Evolutionary conservation across 495 filamentous ascomycete species (phyloP).

Genomic region (Trichoderma asperelloides): DNA sequence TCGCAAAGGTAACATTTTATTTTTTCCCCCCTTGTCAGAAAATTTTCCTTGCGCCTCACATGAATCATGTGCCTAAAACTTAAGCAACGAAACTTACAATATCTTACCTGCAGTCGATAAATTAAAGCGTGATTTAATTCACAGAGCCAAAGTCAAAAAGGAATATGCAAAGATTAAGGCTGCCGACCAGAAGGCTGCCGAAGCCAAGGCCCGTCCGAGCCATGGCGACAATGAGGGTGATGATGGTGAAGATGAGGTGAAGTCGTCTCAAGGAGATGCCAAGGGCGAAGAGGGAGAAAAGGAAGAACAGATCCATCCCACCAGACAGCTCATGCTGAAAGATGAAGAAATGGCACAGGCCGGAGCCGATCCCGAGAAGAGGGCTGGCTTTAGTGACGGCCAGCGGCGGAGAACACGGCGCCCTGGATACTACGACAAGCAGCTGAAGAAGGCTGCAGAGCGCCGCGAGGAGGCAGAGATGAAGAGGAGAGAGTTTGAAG

Average conservation of each 20-base stretch:
- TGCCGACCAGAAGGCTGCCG: slow-evolving; percentile 31
- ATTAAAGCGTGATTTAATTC: slow-evolving; percentile 83
- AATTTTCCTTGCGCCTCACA: background rate
- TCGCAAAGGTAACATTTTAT: slow-evolving; percentile 60
- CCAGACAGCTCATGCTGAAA: slow-evolving; percentile 52
- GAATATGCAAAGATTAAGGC: slow-evolving; percentile 82
- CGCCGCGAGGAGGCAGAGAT: slow-evolving; percentile 56
- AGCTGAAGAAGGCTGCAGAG: slow-evolving; percentile 60
- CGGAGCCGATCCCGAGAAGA: slow-evolving; percentile 14
- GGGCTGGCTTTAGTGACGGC: slow-evolving; percentile 13
- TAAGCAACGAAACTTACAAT: slow-evolving; percentile 11
- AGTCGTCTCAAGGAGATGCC: background rate
- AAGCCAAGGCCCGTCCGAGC: background rate
- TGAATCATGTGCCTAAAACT: background rate
- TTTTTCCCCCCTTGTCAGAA: slow-evolving; percentile 3
- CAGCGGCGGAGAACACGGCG: slow-evolving; percentile 38
- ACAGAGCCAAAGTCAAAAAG: slow-evolving; percentile 91
- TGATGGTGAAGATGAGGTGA: slow-evolving; percentile 4
- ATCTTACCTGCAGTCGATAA: slow-evolving; percentile 58
- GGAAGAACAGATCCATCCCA: slow-evolving; percentile 49
- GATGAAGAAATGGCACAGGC: slow-evolving; percentile 15
- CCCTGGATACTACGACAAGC: slow-evolving; percentile 65
- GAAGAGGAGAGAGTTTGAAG: slow-evolving; percentile 46
- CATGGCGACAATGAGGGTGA: background rate
- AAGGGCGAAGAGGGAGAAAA: slow-evolving; percentile 12